Conservation (phyloP, 176 grass and related monocot genomes). For the Cenchrus americanus region DNA sequence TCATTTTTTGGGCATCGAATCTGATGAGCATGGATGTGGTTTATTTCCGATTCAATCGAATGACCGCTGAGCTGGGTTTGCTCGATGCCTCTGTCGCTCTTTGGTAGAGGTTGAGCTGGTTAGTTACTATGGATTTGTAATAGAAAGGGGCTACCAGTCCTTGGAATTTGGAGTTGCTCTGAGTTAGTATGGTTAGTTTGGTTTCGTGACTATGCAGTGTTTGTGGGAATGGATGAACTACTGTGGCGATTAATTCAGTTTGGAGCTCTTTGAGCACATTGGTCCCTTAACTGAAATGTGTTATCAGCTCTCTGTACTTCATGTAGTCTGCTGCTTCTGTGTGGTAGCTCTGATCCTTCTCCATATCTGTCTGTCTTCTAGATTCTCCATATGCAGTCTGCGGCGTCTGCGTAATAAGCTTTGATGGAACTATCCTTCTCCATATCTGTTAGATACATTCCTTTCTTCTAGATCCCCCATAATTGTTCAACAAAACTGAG, state of each 20-base stretch:
- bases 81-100: background rate
- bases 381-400: conserved; percentile 2
- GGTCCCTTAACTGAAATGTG: background rate
- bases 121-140: background rate
- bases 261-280: background rate
- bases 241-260: background rate
- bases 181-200: background rate
- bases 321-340: background rate
- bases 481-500: background rate
- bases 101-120: background rate
- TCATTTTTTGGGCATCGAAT: background rate
- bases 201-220: background rate
- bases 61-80: background rate
- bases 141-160: background rate
- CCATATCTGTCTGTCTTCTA: background rate
- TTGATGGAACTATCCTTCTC: background rate
- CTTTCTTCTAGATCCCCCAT: background rate
- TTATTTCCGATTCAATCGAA: background rate
- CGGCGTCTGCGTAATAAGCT: background rate
- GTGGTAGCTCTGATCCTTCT: background rate
- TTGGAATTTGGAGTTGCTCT: background rate
- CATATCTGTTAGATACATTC: background rate
- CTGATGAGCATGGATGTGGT: background rate
- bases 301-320: conserved; percentile 4
- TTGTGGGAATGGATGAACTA: background rate